Base-by-base conservation (phyloP, 352 stramenopile genomes). In the Aphanomyces astaci region DNA sequence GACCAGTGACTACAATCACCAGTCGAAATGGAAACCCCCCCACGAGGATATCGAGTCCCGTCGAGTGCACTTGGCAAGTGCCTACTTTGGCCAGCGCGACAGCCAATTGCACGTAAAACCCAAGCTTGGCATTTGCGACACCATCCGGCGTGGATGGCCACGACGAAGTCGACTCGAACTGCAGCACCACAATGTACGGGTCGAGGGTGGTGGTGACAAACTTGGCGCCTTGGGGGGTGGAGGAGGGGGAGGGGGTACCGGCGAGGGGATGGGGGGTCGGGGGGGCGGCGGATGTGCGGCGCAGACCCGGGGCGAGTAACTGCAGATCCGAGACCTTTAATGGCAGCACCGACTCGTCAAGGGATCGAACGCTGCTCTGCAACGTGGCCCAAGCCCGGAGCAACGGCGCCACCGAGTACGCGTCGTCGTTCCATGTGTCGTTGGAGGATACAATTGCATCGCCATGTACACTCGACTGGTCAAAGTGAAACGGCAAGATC, bases 71-170 rank as follows among this genome's bases (percentile, higher is more conserved):
- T n/a, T 83, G 92, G 19, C 81, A 81, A 0, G 90, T 57, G 30
- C 81, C 73, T 22, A 74, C 74, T 2, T 81, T 82, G 48, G 91
- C 80, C 0, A 96, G 75, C 62, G 94, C 82, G 46, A 96, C 78
- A 0, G 80, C 85, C 28, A 96, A 81, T 43, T 96, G 81, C 15
- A 96, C 85, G 73, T 95, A 96, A 70, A 96, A 96, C 0, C 86
- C 89, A 3, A 84, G 90, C 75, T 96, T 96, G 3, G 84, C 86
- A 57, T 94, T 81, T 40, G 78, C 74, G 39, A 96, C 66, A 3
- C 88, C 89, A 13, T 84, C 75, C 69, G 79, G 80, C n/a, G 94
- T 82, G 39, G 78, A 92, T 2, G 89, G 89, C 89, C 89, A 96
- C 43, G 84, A 82, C 17, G 85, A 92, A 5, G 83, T 94, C 17